A percentile compares a stretch with the other conserved stretches of the same genome.
Evolutionary conservation across 768 basidiomycete genomes (phyloP).

Genomic region (Hygrocybe punicea): DNA sequence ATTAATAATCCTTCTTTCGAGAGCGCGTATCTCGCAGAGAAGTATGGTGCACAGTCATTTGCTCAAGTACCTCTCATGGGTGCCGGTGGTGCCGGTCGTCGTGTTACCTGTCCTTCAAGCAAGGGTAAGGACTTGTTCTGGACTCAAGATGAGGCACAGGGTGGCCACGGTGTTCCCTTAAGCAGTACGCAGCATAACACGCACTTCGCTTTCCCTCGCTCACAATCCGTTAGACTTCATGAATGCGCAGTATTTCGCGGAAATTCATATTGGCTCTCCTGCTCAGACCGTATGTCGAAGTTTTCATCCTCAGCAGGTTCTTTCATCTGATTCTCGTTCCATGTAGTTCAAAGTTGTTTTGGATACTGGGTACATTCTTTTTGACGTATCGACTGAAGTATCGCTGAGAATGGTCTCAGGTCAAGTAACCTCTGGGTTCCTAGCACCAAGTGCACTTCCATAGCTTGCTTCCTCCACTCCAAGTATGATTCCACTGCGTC

Average conservation of each 20-base stretch:
- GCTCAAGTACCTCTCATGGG: conserved; percentile 64
- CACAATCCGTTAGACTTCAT: conserved; percentile 68
- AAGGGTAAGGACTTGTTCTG: conserved; percentile 66
- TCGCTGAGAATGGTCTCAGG: conserved; percentile 34
- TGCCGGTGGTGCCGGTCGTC: conserved; percentile 69
- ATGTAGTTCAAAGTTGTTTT: conserved; percentile 89
- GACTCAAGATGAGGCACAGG: conserved; percentile 73
- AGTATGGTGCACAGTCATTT: conserved; percentile 65
- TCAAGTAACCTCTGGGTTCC: conserved; percentile 97
- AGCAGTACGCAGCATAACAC: conserved; percentile 63
- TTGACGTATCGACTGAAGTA: background rate
- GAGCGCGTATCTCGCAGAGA: conserved; percentile 86
- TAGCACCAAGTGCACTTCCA: conserved; percentile 73
- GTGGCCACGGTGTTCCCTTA: conserved; percentile 85
- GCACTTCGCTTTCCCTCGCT: conserved; percentile 6
- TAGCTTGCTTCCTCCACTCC: conserved; percentile 89
- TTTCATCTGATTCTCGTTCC: conserved; percentile 5
- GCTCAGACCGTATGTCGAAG: conserved; percentile 62
- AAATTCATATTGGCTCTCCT: conserved; percentile 80
- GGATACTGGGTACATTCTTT: conserved; percentile 68
- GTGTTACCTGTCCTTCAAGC: conserved; percentile 38
- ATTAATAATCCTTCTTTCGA: conserved; percentile 63
- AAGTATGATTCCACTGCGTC: conserved; percentile 85
- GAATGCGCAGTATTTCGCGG: conserved; percentile 96
- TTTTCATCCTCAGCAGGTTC: background rate